These are phyloP conservation scores for Akanthomyces dipterigenus DNA, from an alignment of 2,329 filamentous ascomycete species.

Conservation along the genomic window DNA sequence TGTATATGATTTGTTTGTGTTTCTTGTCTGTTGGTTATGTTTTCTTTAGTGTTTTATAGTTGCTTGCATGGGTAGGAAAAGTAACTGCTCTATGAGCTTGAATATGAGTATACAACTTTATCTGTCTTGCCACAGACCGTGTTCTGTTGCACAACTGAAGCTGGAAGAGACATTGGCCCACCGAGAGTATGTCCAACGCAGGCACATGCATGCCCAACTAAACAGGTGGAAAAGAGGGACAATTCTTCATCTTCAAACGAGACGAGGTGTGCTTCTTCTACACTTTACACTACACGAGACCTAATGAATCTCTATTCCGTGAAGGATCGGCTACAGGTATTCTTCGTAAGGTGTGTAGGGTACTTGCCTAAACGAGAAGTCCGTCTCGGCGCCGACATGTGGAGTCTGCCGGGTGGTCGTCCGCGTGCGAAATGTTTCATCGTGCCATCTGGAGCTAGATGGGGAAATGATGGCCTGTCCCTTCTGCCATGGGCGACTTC, in stretches of 20 bases:
- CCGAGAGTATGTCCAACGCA: too few species aligned
- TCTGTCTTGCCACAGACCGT: background rate
- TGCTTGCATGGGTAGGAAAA: constrained; percentile 12
- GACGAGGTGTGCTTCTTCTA: too few species aligned
- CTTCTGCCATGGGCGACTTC: too few species aligned
- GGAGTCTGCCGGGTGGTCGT: background rate
- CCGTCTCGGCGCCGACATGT: background rate
- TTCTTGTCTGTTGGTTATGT: background rate
- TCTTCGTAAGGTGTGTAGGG: background rate
- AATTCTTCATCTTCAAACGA: too few species aligned
- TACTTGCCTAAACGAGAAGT: background rate
- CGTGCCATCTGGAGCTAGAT: too few species aligned
- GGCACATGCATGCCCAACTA: too few species aligned
- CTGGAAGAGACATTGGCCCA: too few species aligned
- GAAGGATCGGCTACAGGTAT: background rate
- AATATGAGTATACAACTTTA: background rate
- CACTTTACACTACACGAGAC: too few species aligned
- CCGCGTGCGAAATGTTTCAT: too few species aligned
- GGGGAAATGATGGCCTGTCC: too few species aligned
- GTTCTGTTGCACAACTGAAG: too few species aligned
- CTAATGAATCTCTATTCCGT: background rate
- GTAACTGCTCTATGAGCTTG: background rate
- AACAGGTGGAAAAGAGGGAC: too few species aligned
- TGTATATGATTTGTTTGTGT: constrained; percentile 1
- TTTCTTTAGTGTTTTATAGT: background rate